These are phyloP conservation scores for Cyphellophora europaea DNA, from an alignment of 2,329 filamentous ascomycete species.

Conservation along the genomic window DNA sequence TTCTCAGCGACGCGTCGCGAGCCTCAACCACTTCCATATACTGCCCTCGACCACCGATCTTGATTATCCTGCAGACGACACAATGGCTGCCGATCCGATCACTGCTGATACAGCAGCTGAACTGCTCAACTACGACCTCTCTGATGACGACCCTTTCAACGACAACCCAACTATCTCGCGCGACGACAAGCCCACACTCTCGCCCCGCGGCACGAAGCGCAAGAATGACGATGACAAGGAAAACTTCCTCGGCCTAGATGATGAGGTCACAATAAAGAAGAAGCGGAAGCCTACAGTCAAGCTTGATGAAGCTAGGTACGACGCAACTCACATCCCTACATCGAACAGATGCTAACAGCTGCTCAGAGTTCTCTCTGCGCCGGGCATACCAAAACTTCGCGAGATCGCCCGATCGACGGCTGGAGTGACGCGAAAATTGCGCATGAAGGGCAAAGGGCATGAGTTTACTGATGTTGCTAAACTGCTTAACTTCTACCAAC, in stretches of 20 bases:
- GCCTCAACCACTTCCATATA: too few relatives aligned
- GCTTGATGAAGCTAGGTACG: conserved; percentile 68
- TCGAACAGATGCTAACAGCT: background rate
- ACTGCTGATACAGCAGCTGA: conserved; percentile 49
- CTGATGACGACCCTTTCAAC: conserved; percentile 26
- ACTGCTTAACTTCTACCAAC: conserved; percentile 81
- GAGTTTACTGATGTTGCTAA: conserved; percentile 83
- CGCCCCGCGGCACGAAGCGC: conserved; percentile 23
- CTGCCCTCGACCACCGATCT: too few relatives aligned
- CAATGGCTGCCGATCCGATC: conserved; percentile 16
- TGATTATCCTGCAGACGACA: too few relatives aligned
- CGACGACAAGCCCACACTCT: conserved; percentile 17
- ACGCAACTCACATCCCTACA: background rate
- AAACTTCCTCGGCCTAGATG: conserved; percentile 65
- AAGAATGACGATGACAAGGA: conserved; percentile 40
- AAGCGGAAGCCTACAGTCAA: conserved; percentile 71
- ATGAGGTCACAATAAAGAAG: conserved; percentile 75
- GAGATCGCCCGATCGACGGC: conserved; percentile 21
- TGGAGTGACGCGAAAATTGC: conserved; percentile 13
- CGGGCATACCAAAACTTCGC: conserved; percentile 75
- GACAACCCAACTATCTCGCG: conserved; percentile 14
- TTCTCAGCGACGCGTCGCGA: too few relatives aligned
- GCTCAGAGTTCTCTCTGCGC: conserved; percentile 64
- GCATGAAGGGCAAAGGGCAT: conserved; percentile 83
- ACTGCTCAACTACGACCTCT: conserved; percentile 63